Base-by-base conservation (phyloP, 495 filamentous ascomycete species). In the Hypoxylon fragiforme region DNA sequence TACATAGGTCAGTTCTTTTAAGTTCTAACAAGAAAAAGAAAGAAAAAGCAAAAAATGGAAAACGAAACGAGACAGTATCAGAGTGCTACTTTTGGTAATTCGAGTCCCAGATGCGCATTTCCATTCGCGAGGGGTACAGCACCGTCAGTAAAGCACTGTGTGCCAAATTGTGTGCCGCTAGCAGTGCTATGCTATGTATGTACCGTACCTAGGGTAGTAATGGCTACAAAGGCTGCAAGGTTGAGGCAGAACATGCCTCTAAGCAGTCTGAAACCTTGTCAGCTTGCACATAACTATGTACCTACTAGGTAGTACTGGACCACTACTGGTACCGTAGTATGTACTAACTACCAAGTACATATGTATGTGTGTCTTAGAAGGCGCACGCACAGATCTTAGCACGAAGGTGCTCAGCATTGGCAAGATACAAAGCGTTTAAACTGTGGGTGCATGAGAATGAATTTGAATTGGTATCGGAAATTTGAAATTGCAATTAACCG, bases 21-120 rank as follows among this genome's bases (percentile, higher is more conserved):
- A 44, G 3, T 42, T 46, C 20, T 15, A 45, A 54, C 26, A 22
- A 39, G 13, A 44, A 50, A 34, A 48, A n/a, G n/a, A 4, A 4
- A 9, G 24, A 9, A 28, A 28, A 9, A 9, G 24, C 24, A 28
- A 28, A 28, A 28, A 28, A 28, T 4, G 24, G 24, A 28, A 24
- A 26, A 30, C 9, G 21, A 20, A 28, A 28, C 22, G 41, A n/a
- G 30, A 21, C 15, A 20, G 40, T 31, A 36, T 54, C 44, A 26
- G 20, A 54, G 34, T 50, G 49, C 57, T 60, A 18, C 20, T 60
- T 54, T 18, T 54, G 57, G 57, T 9, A 54, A 54, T 54, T 60
- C 37, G 39, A 20, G 43, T 11, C 24, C 13, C 42, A 49, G 50
- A 38, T 18, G 14, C 39, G 50, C 56, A 36, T 40, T 54, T 44